Evolutionary conservation across 805 yeast species (phyloP).

Genomic region (Tetrapisispora iriomotensis): DNA sequence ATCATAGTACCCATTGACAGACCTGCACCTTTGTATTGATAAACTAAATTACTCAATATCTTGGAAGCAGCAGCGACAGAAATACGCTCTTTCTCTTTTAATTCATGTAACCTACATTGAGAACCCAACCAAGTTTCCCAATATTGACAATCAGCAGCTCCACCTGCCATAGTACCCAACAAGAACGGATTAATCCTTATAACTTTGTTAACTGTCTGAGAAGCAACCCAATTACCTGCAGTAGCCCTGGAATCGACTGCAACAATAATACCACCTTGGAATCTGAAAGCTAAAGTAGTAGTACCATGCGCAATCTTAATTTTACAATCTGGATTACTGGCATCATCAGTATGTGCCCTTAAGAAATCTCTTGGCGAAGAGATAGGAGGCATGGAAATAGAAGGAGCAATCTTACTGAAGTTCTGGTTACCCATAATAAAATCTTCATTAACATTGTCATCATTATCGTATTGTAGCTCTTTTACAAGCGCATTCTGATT

Average conservation of each 20-base stretch:
- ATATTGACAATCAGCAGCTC: slow-evolving; percentile 98
- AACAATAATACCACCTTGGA: slow-evolving; percentile 88
- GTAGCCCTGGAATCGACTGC: slow-evolving; percentile 98
- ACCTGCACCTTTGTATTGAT: slow-evolving; percentile 96
- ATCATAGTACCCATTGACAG: slow-evolving; percentile 98
- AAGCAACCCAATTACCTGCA: slow-evolving; percentile 96
- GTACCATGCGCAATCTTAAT: slow-evolving; percentile 98
- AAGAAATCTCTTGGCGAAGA: slow-evolving; percentile 84
- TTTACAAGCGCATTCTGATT: slow-evolving; percentile 15
- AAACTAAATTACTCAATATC: slow-evolving; percentile 81
- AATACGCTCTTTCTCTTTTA: slow-evolving; percentile 89
- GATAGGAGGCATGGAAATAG: slow-evolving; percentile 68
- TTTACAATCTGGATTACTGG: slow-evolving; percentile 82
- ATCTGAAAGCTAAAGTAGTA: slow-evolving; percentile 94
- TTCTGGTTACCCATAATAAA: slow-evolving; percentile 27
- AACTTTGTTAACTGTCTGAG: slow-evolving; percentile 95
- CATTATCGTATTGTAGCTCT: slow-evolving; percentile 24
- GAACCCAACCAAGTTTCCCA: slow-evolving; percentile 99
- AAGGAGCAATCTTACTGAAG: slow-evolving; percentile 39
- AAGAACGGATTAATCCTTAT: slow-evolving; percentile 92
- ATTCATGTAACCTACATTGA: slow-evolving; percentile 90
- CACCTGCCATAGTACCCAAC: slow-evolving; percentile 98
- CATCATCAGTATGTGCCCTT: slow-evolving; percentile 97
- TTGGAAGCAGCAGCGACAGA: slow-evolving; percentile 95
- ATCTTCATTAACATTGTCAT: slow-evolving; percentile 28